A percentile compares a stretch with the other conserved stretches of the same genome.
Conservation (phyloP, 176 grass and related monocot genomes). For the Juncus inflexus region DNA sequence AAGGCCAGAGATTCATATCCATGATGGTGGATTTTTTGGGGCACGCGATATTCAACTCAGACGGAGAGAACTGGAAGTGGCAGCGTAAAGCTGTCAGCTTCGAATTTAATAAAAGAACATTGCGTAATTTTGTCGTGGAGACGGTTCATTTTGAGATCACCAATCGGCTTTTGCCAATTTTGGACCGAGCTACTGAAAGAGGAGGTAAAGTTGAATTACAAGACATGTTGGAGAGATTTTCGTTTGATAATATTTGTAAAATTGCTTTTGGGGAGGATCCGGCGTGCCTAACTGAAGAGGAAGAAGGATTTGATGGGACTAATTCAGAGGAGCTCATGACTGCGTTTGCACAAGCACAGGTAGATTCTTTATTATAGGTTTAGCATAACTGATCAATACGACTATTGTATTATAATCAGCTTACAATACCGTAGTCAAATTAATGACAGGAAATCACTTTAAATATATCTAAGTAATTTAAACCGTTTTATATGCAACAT, state of each 20-base stretch:
- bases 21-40: conserved; percentile 40
- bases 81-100: conserved; percentile 41
- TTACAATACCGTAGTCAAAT: not conserved
- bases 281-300: conserved; percentile 33
- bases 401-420: not conserved
- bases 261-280: conserved; percentile 54
- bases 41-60: conserved; percentile 45
- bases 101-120: conserved; percentile 37
- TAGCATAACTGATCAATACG: no score
- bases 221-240: conserved; percentile 41
- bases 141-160: conserved; percentile 34
- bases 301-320: not conserved
- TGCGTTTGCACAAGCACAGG: conserved; percentile 38
- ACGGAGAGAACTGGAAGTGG: conserved; percentile 39
- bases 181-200: not conserved
- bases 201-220: conserved; percentile 26
- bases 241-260: conserved; percentile 59
- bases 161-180: conserved; percentile 26
- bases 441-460: no score
- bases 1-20: conserved; percentile 11
- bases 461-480: no score
- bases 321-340: conserved; percentile 27
- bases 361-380: not conserved
- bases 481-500: no score
- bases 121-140: conserved; percentile 37